These are phyloP conservation scores for Penicillium robsamsonii DNA, from an alignment of 495 filamentous ascomycete genomes.

Conservation along the genomic window DNA sequence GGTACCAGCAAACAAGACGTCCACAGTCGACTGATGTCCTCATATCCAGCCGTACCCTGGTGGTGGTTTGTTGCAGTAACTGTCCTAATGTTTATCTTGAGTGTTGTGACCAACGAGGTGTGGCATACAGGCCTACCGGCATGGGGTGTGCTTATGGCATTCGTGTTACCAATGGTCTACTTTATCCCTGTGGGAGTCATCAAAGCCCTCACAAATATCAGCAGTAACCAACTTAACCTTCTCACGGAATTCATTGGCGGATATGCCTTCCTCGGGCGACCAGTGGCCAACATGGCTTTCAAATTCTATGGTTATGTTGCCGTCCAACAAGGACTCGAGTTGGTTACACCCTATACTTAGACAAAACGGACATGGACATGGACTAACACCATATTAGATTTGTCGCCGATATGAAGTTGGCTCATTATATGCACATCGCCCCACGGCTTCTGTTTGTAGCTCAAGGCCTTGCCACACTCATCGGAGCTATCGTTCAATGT, in stretches of 20 bases:
- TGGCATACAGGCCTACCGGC: constrained; percentile 65
- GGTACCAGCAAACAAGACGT: constrained; percentile 56
- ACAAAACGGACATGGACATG: constrained; percentile 40
- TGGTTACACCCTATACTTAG: constrained; percentile 32
- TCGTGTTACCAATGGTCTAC: constrained; percentile 43
- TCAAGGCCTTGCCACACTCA: constrained; percentile 63
- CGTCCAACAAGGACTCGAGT: constrained; percentile 51
- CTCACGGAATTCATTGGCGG: constrained; percentile 71
- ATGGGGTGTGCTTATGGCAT: constrained; percentile 67
- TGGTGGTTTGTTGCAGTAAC: constrained; percentile 45
- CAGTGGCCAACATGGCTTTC: constrained; percentile 70
- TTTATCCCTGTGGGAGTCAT: constrained; percentile 49
- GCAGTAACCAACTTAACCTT: constrained; percentile 63
- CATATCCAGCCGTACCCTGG: constrained; percentile 40
- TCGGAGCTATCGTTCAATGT: constrained; percentile 66
- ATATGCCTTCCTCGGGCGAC: constrained; percentile 65
- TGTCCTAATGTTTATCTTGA: constrained; percentile 55
- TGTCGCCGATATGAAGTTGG: constrained; percentile 75
- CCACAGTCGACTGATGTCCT: constrained; percentile 41
- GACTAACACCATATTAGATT: constrained; percentile 46
- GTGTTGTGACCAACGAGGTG: constrained; percentile 60
- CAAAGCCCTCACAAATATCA: constrained; percentile 66
- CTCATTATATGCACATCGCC: constrained; percentile 74
- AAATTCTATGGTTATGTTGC: constrained; percentile 75
- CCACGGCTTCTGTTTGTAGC: constrained; percentile 66